Percentiles rank a stretch among this genome's conserved stretches.
Evolutionary conservation across 2,329 filamentous ascomycete genomes (phyloP).

Genomic region (Colletotrichum sp.): DNA sequence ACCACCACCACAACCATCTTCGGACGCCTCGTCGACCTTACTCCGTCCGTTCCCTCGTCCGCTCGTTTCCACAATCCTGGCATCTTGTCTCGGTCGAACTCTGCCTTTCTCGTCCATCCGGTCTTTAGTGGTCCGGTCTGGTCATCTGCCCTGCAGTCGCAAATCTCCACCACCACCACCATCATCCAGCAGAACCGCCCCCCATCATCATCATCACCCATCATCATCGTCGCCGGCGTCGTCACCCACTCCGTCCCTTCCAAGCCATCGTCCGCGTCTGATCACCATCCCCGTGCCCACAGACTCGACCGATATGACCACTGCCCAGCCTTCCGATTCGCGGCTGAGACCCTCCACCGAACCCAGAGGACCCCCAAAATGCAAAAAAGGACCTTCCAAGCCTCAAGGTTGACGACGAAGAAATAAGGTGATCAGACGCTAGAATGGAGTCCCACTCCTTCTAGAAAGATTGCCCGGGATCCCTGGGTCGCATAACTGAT

Average conservation of each 20-base stretch:
- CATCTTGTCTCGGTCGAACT: not conserved
- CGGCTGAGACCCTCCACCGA: not conserved
- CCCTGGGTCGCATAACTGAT: constrained; percentile 46
- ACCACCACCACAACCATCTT: not conserved
- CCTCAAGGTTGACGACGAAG: constrained; percentile 4
- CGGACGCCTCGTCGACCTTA: not conserved
- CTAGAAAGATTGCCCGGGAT: constrained; percentile 37
- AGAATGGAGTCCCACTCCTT: constrained; percentile 39
- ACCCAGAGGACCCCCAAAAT: not conserved
- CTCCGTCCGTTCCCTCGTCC: not conserved
- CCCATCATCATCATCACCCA: not conserved
- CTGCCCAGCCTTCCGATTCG: constrained; percentile 6
- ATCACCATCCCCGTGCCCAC: constrained; percentile 16
- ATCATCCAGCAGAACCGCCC: not conserved
- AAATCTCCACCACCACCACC: not conserved
- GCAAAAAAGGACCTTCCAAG: not conserved
- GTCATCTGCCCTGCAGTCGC: not conserved
- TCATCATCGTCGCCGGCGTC: not conserved
- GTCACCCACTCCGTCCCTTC: not conserved
- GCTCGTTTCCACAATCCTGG: not conserved
- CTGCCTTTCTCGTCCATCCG: not conserved
- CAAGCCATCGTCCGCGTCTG: constrained; percentile 9
- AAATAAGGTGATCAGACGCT: constrained; percentile 27
- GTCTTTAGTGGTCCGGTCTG: not conserved
- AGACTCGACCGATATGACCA: not conserved